phyloP scores from a whole-genome alignment of 1,139 yeast genomes.

The Zhuliangozyma blackwelliae region DNA sequence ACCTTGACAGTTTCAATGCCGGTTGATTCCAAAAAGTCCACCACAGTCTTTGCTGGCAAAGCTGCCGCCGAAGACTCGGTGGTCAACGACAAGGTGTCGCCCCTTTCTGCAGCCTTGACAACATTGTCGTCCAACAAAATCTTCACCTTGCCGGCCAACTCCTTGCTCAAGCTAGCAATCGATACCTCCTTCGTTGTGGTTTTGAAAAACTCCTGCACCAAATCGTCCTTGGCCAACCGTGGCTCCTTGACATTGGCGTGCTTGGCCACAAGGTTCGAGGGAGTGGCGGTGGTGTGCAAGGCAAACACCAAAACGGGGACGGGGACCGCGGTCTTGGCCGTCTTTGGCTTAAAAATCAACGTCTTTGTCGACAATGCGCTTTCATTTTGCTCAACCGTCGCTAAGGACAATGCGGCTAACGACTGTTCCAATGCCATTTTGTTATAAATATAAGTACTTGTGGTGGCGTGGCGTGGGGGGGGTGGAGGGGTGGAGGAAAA shows the following conservation, averaged over 20 bases:
- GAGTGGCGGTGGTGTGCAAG: conserved; percentile 64
- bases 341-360: conserved; percentile 86
- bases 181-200: conserved; percentile 64
- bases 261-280: conserved; percentile 59
- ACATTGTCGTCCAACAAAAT: conserved; percentile 62
- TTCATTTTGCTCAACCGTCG: conserved; percentile 39
- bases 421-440: conserved; percentile 57
- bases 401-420: conserved; percentile 54
- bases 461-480: neutral
- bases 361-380: conserved; percentile 57
- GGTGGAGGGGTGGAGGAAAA: neutral
- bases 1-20: conserved; percentile 53
- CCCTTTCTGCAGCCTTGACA: conserved; percentile 29
- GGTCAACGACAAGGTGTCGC: conserved; percentile 51
- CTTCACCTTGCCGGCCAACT: conserved; percentile 60
- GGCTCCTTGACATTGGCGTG: conserved; percentile 79
- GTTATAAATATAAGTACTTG: neutral
- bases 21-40: conserved; percentile 51
- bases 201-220: conserved; percentile 63
- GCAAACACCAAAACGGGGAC: conserved; percentile 83
- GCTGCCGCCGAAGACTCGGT: conserved; percentile 57
- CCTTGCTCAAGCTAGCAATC: conserved; percentile 52
- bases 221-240: conserved; percentile 79
- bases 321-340: conserved; percentile 78
- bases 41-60: conserved; percentile 48